Evolutionary conservation across 2,329 filamentous ascomycete genomes (phyloP).

Genomic region (Scytalidium sp.): DNA sequence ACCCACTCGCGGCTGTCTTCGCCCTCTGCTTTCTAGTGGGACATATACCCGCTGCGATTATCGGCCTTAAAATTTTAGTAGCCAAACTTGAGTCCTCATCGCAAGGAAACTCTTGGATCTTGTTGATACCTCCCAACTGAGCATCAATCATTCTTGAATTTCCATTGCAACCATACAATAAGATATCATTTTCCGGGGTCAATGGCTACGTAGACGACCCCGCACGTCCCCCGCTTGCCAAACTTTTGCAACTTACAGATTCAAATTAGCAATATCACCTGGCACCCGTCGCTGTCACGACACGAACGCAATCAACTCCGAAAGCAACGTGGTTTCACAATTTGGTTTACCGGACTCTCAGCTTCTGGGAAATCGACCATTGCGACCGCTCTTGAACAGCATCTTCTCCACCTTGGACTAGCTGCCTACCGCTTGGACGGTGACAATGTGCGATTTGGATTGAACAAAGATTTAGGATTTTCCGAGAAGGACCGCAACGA

Average conservation of each 20-base stretch:
- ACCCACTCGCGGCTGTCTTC: background rate
- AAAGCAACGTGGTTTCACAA: slow-evolving; percentile 85
- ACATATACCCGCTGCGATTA: background rate
- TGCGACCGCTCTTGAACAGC: slow-evolving; percentile 93
- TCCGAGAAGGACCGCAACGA: slow-evolving; percentile 90
- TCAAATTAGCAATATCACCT: slow-evolving; percentile 77
- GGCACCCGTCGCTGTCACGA: slow-evolving; percentile 77
- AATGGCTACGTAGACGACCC: slow-evolving; percentile 12
- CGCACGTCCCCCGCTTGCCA: background rate
- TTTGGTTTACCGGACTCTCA: slow-evolving; percentile 97
- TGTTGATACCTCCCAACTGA: too few relatives aligned
- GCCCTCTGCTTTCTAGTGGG: background rate
- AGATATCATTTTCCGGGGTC: slow-evolving; percentile 1
- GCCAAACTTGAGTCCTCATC: background rate
- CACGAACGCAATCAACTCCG: slow-evolving; percentile 71
- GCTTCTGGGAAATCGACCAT: slow-evolving; percentile 97
- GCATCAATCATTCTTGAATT: too few relatives aligned
- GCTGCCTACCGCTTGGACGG: slow-evolving; percentile 92
- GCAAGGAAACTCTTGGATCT: too few relatives aligned
- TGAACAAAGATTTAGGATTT: slow-evolving; percentile 98
- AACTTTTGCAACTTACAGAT: slow-evolving; percentile 3
- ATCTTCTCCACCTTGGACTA: slow-evolving; percentile 81
- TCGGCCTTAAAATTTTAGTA: background rate
- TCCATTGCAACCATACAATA: too few relatives aligned
- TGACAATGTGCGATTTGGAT: slow-evolving; percentile 96